These are phyloP conservation scores for Histomonas meleagridis DNA, from an alignment of 208 protist species.

Conservation along the genomic window DNA sequence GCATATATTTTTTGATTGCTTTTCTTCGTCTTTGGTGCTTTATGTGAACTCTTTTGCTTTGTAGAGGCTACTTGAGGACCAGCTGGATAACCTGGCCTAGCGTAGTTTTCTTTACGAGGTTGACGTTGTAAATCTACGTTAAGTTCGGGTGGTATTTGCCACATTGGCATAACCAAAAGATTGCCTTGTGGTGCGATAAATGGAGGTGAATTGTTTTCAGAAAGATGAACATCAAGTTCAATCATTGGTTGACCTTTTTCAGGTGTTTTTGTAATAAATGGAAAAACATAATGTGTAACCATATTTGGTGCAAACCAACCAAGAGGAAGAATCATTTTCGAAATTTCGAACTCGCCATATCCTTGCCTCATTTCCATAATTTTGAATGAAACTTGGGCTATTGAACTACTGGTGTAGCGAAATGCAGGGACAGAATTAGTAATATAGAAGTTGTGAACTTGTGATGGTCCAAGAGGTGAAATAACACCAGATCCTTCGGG, in stretches of 20 bases:
- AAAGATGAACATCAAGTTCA: not conserved
- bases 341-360: not conserved
- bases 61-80: too few relatives aligned
- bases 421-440: not conserved
- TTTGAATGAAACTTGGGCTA: not conserved
- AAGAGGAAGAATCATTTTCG: not conserved
- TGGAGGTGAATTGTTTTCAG: not conserved
- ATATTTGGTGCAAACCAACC: not conserved
- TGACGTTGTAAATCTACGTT: too few relatives aligned
- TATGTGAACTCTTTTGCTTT: too few relatives aligned
- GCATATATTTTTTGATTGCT: too few relatives aligned
- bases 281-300: not conserved
- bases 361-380: not conserved
- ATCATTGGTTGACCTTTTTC: not conserved
- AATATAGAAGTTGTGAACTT: not conserved
- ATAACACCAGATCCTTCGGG: not conserved
- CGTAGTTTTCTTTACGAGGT: too few relatives aligned
- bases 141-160: not conserved
- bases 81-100: too few relatives aligned
- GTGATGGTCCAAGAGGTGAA: not conserved
- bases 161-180: not conserved
- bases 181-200: not conserved
- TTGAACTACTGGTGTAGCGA: not conserved
- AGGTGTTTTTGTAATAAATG: not conserved
- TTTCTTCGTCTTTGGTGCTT: too few relatives aligned